A percentile compares a stretch with the other conserved stretches of the same genome.
phyloP scores from a whole-genome alignment of 441 rosid genomes.

The Pelargonium australe region DNA sequence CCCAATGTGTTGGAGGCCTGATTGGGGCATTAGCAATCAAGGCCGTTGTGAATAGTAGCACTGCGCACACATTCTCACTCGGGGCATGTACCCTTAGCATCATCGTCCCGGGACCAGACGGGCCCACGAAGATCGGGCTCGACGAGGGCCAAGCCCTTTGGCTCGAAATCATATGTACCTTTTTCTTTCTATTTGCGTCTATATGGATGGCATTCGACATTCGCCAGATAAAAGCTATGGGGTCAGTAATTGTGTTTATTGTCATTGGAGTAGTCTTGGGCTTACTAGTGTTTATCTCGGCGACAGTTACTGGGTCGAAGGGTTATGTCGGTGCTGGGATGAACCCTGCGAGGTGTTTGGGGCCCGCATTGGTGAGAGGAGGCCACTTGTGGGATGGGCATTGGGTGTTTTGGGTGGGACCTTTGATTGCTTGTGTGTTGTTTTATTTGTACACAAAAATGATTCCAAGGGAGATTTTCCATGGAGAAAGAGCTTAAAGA shows the following conservation, averaged over 20 bases:
- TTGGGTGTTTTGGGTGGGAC: constrained; percentile 54
- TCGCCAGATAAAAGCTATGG: too few relatives aligned
- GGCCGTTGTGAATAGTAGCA: constrained; percentile 27
- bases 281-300: constrained; percentile 41
- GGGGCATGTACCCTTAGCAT: constrained; percentile 45
- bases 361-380: constrained; percentile 47
- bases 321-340: constrained; percentile 47
- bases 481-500: too few relatives aligned
- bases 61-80: constrained; percentile 35
- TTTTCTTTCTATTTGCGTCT: constrained; percentile 35
- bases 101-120: constrained; percentile 31
- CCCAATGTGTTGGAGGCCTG: constrained; percentile 39
- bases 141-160: constrained; percentile 33
- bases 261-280: too few relatives aligned
- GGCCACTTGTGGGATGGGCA: constrained; percentile 46
- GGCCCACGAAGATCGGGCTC: constrained; percentile 32
- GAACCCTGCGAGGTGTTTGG: constrained; percentile 55
- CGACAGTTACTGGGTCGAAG: constrained; percentile 20
- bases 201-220: constrained; percentile 48
- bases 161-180: constrained; percentile 42
- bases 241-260: too few relatives aligned
- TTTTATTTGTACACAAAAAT: constrained; percentile 25
- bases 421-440: constrained; percentile 26
- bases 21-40: constrained; percentile 37
- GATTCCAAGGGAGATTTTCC: background rate